A percentile compares a stretch with the other conserved stretches of the same genome.
Conservation (phyloP, 2,329 filamentous ascomycete genomes). For the Leptographium galeiforme region DNA sequence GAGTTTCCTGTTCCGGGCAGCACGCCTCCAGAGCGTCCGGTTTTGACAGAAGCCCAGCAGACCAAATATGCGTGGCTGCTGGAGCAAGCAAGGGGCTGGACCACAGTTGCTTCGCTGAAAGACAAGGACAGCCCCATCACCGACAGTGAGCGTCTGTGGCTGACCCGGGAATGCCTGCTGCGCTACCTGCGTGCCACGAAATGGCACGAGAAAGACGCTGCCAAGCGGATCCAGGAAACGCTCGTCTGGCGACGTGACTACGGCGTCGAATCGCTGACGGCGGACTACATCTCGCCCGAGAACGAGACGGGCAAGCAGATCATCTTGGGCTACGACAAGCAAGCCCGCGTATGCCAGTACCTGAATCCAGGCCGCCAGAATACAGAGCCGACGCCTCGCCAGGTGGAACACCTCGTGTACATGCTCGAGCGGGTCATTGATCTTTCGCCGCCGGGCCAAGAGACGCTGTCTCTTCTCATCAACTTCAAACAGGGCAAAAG, state of each 20-base stretch:
- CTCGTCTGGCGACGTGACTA: conserved; percentile 86
- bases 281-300: conserved; percentile 82
- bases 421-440: conserved; percentile 89
- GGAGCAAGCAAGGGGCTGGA: conserved; percentile 56
- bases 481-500: conserved; percentile 76
- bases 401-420: conserved; percentile 88
- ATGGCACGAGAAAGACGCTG: conserved; percentile 65
- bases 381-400: conserved; percentile 71
- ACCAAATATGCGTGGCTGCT: conserved; percentile 72
- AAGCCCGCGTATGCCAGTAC: conserved; percentile 80
- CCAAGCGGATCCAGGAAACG: conserved; percentile 67
- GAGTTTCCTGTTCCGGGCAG: conserved; percentile 40
- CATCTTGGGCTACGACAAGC: conserved; percentile 73
- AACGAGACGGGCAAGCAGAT: conserved; percentile 96
- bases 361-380: conserved; percentile 85
- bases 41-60: conserved; percentile 64
- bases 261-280: conserved; percentile 62
- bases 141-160: conserved; percentile 74
- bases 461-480: conserved; percentile 75
- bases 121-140: conserved; percentile 52
- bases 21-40: conserved; percentile 40
- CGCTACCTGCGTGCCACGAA: conserved; percentile 90
- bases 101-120: conserved; percentile 46
- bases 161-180: conserved; percentile 82
- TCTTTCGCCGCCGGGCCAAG: conserved; percentile 73